phyloP scores from a whole-genome alignment of 208 protist genomes.

The Crithidia bombi region DNA sequence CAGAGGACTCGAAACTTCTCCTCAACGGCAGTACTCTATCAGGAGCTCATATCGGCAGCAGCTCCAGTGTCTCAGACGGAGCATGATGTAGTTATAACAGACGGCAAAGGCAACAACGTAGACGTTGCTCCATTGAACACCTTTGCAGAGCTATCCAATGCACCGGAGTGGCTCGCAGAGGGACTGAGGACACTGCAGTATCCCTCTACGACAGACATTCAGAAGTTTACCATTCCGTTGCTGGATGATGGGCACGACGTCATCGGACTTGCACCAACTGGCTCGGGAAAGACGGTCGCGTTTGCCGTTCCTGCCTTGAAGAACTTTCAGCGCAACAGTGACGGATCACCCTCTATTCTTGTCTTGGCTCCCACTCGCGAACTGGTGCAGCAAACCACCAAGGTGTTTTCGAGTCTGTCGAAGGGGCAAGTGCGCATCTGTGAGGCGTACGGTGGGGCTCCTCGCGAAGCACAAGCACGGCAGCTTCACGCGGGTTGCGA shows the following conservation, averaged over 20 bases:
- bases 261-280: constrained; percentile 97
- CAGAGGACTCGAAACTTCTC: not conserved
- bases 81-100: constrained; percentile 59
- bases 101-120: constrained; percentile 50
- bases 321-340: constrained; percentile 45
- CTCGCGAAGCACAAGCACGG: constrained; percentile 67
- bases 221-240: constrained; percentile 86
- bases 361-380: constrained; percentile 99
- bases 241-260: constrained; percentile 92
- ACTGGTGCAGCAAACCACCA: constrained; percentile 98
- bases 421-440: constrained; percentile 59
- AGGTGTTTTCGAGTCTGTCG: constrained; percentile 89
- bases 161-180: constrained; percentile 69
- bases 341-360: constrained; percentile 88
- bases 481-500: constrained; percentile 78
- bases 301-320: constrained; percentile 96
- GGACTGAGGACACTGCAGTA: constrained; percentile 61
- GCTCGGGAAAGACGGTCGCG: constrained; percentile 98
- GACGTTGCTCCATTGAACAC: constrained; percentile 58
- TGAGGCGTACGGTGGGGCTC: constrained; percentile 83
- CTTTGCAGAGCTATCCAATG: constrained; percentile 61
- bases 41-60: not conserved
- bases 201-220: constrained; percentile 84
- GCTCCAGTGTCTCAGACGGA: constrained; percentile 6
- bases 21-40: not conserved